Base-by-base conservation (phyloP, 768 basidiomycete species). In the Strobilomyces confusus region DNA sequence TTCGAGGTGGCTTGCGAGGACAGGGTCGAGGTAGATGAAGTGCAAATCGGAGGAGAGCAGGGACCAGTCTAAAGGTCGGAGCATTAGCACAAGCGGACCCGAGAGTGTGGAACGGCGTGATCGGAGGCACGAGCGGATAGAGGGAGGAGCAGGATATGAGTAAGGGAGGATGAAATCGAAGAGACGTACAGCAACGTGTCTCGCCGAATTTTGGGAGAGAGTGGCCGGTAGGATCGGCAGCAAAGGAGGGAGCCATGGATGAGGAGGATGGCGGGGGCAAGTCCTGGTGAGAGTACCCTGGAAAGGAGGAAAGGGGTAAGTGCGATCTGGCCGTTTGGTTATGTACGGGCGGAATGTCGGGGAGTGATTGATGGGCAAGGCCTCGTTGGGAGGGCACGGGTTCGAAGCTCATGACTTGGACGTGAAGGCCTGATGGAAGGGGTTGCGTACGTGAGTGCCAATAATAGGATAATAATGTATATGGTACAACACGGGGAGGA, bases 1-100 rank as follows among this genome's bases (percentile, higher is more conserved):
- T 34, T 77, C 80, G 61, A 93, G 84, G 68, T 93, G 90, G 64
- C 58, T 68, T 14, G 81, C 76, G 57, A 92, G 77, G 51, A 89
- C 84, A 55, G 91, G 91, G 73, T 92, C 91, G 58, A 91, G 78
- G 71, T 89, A 92, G 56, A 92, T 80, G 71, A 91, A 91, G 47
- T 80, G 73, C 46, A 93, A 80, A 67, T 86, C 80, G 44, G 85
- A 68, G n/a, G 84, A 83, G 62, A 93, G 77, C 57, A 93, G 74
- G 25, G 88, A 73, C 91, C 91, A 93, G 74, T 92, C 89, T 91
- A 69, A 23, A 9, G 32, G 44, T 12, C 7, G 22, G 26, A 40
- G 61, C 47, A 62, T 63, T 57, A 65, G 60, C 58, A 41, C 48
- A 57, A 47, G 48, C 17, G 58, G 12, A 42, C 9, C 62, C 66